Conservation (phyloP, 2,329 filamentous ascomycete genomes). For the Claviceps sp. region DNA sequence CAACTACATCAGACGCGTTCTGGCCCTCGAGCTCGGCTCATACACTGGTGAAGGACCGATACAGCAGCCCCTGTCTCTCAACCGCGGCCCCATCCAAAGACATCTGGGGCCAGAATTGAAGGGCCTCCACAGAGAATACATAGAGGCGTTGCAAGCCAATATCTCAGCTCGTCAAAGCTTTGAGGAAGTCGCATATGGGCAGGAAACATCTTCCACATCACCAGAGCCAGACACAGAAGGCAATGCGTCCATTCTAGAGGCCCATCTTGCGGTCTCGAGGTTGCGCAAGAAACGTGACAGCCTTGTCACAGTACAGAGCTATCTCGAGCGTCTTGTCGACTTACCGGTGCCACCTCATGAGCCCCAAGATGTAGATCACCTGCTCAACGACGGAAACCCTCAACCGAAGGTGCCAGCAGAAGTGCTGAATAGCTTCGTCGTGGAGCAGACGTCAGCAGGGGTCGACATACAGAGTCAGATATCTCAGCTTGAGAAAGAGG, state of each 20-base stretch:
- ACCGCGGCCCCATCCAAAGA: constrained; percentile 24
- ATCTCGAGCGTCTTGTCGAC: constrained; percentile 35
- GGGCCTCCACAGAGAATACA: constrained; percentile 40
- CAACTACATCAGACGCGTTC: constrained; percentile 39
- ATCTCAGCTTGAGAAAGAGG: constrained; percentile 41
- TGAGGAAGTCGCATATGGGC: constrained; percentile 19
- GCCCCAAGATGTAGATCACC: constrained; percentile 34
- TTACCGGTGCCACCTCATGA: constrained; percentile 37
- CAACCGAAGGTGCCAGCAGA: constrained; percentile 39
- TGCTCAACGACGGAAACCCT: constrained; percentile 30
- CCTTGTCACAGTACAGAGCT: constrained; percentile 35
- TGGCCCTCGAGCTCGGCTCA: constrained; percentile 39
- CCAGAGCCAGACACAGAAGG: constrained; percentile 6
- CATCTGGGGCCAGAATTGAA: constrained; percentile 24
- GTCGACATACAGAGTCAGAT: constrained; percentile 34
- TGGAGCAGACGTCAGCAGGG: constrained; percentile 24
- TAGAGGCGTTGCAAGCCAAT: constrained; percentile 40
- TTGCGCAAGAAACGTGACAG: constrained; percentile 38
- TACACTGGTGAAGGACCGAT: constrained; percentile 30
- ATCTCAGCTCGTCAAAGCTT: constrained; percentile 36
- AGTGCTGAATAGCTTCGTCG: constrained; percentile 35
- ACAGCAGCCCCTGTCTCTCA: constrained; percentile 34
- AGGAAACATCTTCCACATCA: background rate
- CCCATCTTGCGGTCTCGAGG: constrained; percentile 37
- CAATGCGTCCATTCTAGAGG: constrained; percentile 24